Evolutionary conservation across 1,284 basidiomycete species (phyloP).

Genomic region (Moniliophthora roreri): DNA sequence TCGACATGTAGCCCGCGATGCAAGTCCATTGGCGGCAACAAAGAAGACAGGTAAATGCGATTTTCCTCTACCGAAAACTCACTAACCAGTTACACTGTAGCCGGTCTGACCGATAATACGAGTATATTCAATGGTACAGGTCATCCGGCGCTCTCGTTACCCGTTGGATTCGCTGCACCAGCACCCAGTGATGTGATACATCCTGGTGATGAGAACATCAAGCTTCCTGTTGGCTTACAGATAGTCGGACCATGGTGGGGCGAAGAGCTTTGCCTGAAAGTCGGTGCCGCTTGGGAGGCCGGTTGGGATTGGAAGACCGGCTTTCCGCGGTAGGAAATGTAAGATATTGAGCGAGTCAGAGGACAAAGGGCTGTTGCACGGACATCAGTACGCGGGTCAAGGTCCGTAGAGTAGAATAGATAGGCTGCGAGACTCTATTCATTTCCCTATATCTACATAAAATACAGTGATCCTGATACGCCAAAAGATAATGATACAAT

Average conservation of each 20-base stretch:
- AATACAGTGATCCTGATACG: no score
- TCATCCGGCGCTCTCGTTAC: slow-evolving; percentile 25
- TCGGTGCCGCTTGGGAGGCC: slow-evolving; percentile 3
- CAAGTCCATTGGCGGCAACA: slow-evolving; percentile 17
- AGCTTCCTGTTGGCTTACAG: slow-evolving; percentile 27
- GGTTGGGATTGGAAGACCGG: slow-evolving; percentile 5
- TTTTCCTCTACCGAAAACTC: slow-evolving; percentile 17
- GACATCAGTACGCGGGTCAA: not conserved
- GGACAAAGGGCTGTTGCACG: not conserved
- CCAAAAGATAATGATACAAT: no score
- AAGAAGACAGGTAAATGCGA: slow-evolving; percentile 13
- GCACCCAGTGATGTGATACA: slow-evolving; percentile 17
- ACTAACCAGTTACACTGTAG: slow-evolving; percentile 7
- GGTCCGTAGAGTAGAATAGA: no score
- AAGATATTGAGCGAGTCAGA: not conserved
- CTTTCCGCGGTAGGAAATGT: not conserved
- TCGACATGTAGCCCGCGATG: slow-evolving; percentile 13
- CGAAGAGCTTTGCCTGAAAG: slow-evolving; percentile 16
- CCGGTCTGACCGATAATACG: slow-evolving; percentile 19
- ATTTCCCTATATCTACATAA: no score
- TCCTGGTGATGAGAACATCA: slow-evolving; percentile 18
- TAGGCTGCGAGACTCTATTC: no score
- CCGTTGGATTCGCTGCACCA: slow-evolving; percentile 24
- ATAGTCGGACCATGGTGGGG: slow-evolving; percentile 25
- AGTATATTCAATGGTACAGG: slow-evolving; percentile 24